A percentile compares a stretch with the other conserved stretches of the same genome.
These are phyloP conservation scores for Papiliotrema laurentii DNA, from an alignment of 1,284 basidiomycete genomes.

Conservation along the genomic window DNA sequence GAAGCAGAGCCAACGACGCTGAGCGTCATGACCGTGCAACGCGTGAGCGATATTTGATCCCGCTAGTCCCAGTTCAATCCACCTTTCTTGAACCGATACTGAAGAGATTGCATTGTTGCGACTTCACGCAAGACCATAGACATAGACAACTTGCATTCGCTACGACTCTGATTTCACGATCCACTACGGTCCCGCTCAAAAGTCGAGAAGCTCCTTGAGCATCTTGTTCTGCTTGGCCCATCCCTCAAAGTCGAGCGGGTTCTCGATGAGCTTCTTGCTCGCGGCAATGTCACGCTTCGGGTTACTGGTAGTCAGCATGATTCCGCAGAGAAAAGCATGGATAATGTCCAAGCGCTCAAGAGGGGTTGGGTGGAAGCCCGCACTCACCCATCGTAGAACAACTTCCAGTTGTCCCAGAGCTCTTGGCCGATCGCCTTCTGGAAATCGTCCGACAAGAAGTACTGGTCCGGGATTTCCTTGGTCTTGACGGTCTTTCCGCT, in stretches of 20 bases:
- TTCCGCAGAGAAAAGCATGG: too few species aligned
- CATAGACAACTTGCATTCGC: too few species aligned
- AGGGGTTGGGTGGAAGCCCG: too few species aligned
- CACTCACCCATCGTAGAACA: conserved; percentile 8
- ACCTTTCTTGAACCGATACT: too few species aligned
- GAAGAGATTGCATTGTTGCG: too few species aligned
- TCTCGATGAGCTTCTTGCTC: neutral
- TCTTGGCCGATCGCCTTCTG: conserved; percentile 8
- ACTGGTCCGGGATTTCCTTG: neutral
- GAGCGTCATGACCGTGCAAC: too few species aligned
- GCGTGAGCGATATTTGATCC: too few species aligned
- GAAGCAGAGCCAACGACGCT: too few species aligned
- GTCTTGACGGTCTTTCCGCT: conserved; percentile 10
- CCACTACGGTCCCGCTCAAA: neutral
- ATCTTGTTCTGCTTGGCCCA: neutral
- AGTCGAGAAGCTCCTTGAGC: neutral
- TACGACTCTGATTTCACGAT: neutral
- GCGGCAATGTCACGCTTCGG: conserved; percentile 1
- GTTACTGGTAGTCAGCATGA: neutral
- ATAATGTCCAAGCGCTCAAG: too few species aligned
- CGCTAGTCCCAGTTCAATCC: too few species aligned
- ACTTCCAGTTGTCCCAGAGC: conserved; percentile 7
- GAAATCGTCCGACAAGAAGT: conserved; percentile 9
- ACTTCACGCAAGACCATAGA: too few species aligned
- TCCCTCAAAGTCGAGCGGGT: neutral